Evolutionary conservation across 2,329 filamentous ascomycete species (phyloP), one percentile per base, ranked within the genome.

Genomic region (Neonectria faginata): DNA sequence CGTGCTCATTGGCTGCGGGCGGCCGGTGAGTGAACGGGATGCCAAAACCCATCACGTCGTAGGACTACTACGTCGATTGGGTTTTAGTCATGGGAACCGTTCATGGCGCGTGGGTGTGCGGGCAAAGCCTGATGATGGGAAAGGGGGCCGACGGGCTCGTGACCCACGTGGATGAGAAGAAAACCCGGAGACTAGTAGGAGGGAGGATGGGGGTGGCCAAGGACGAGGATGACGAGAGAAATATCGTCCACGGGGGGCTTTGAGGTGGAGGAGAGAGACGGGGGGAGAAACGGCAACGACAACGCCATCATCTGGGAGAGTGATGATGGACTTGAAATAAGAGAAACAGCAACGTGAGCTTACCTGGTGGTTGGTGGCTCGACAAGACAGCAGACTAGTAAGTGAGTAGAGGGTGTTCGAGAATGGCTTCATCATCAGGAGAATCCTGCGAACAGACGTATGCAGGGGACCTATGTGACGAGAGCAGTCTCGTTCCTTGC

Each of bases 31-130:
- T 22, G 31, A 16, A 39, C 33, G 48, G 52, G 33, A 2, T 25
- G 25, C 25, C 25, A 25, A 25, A 25, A 6, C 25, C 25, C 25
- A 25, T 25, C 25, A 25, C 25, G 25, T 25, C 25, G 25, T 25
- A 25, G 48, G 54, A 70, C 64, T 69, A 31, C 55, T 59, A 66
- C 62, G 53, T 64, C 42, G 62, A 57, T 64, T 52, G 51, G 58
- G n/a, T 44, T 62, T 74, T 74, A 74, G 72, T 74, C 71, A 74
- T 73, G 63, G 44, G 63, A 70, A 70, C 60, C 56, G 47, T 57
- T 29, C 67, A 64, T 57, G 44, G 54, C 57, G 63, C 67, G 70
- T 69, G 70, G 69, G 51, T 54, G 64, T 55, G 29, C 11, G 39
- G 57, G 61, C 61, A 59, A 55, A 66, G 60, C 47, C 45, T 53